A percentile compares a stretch with the other conserved stretches of the same genome.
Conservation (phyloP, 805 yeast species). For the Citeromyces matritensis region DNA sequence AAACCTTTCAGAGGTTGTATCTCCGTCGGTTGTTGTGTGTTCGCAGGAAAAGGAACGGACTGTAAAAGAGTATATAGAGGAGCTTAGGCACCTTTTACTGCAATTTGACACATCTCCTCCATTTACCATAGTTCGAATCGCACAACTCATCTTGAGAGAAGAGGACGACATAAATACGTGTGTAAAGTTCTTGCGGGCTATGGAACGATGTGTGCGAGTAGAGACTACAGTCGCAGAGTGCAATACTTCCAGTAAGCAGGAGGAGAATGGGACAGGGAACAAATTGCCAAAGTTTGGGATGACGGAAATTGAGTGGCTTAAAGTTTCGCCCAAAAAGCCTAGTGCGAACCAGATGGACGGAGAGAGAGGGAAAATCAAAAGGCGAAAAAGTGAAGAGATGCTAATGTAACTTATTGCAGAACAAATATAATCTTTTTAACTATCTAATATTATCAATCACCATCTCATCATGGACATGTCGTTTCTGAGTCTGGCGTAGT, state of each 20-base stretch:
- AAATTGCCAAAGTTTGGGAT: no score
- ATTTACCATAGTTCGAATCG: slow-evolving; percentile 3
- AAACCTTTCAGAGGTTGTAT: background rate
- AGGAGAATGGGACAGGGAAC: no score
- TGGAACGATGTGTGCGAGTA: slow-evolving; percentile 3
- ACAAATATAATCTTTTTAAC: slow-evolving; percentile 1
- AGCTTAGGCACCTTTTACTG: background rate
- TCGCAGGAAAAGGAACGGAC: background rate
- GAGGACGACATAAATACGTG: slow-evolving; percentile 1
- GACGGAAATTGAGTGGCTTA: no score
- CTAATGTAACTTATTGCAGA: background rate
- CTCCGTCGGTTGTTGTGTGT: background rate
- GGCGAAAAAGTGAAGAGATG: no score
- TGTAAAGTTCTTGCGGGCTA: slow-evolving; percentile 3
- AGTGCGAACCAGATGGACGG: no score
- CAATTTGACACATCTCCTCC: slow-evolving; percentile 3
- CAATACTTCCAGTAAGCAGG: background rate
- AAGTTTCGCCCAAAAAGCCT: no score
- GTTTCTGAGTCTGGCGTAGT: slow-evolving; percentile 76
- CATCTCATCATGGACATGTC: slow-evolving; percentile 86
- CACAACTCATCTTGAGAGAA: slow-evolving; percentile 2
- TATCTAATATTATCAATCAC: slow-evolving; percentile 15
- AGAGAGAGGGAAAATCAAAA: no score
- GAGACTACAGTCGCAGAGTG: slow-evolving; percentile 2
- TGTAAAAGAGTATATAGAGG: background rate